A percentile compares a stretch with the other conserved stretches of the same genome.
Conservation (phyloP, 805 yeast genomes). For the Teunomyces funiuensis region DNA sequence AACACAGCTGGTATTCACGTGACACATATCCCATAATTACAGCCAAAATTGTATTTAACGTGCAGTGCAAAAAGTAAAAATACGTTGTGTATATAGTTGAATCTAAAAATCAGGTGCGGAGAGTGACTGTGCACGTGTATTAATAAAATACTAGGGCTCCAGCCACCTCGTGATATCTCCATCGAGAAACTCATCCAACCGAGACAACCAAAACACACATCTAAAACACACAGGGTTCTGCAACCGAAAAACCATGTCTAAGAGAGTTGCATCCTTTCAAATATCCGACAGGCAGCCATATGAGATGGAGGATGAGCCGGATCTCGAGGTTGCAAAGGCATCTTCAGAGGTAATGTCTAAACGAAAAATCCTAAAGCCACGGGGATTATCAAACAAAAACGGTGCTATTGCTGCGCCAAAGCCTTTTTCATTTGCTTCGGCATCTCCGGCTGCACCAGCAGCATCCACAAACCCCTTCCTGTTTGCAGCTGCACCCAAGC, state of each 20-base stretch:
- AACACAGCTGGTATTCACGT: neutral
- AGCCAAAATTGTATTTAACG: neutral
- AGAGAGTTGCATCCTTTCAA: slow-evolving; percentile 68
- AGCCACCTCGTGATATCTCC: slow-evolving; percentile 1
- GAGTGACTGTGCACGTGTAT: neutral
- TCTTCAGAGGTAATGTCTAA: slow-evolving; percentile 61
- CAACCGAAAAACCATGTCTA: slow-evolving; percentile 50
- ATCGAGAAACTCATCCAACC: neutral
- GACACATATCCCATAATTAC: neutral
- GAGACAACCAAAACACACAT: slow-evolving; percentile 8
- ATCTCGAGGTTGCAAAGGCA: slow-evolving; percentile 44
- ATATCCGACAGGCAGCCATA: slow-evolving; percentile 50
- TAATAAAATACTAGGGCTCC: neutral
- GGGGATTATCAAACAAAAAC: neutral
- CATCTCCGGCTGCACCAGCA: neutral
- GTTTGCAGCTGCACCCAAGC: slow-evolving; percentile 2
- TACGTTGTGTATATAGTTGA: neutral
- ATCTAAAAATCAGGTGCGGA: neutral
- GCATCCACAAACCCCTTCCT: slow-evolving; percentile 2
- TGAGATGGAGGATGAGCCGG: slow-evolving; percentile 37
- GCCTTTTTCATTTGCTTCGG: slow-evolving; percentile 2
- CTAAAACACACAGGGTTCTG: neutral
- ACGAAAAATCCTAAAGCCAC: slow-evolving; percentile 66
- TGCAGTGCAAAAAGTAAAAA: neutral
- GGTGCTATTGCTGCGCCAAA: neutral